Evolutionary conservation across 1,284 basidiomycete species (phyloP), one percentile per base, ranked within the genome.

Genomic region (Pseudozyma pruni): DNA sequence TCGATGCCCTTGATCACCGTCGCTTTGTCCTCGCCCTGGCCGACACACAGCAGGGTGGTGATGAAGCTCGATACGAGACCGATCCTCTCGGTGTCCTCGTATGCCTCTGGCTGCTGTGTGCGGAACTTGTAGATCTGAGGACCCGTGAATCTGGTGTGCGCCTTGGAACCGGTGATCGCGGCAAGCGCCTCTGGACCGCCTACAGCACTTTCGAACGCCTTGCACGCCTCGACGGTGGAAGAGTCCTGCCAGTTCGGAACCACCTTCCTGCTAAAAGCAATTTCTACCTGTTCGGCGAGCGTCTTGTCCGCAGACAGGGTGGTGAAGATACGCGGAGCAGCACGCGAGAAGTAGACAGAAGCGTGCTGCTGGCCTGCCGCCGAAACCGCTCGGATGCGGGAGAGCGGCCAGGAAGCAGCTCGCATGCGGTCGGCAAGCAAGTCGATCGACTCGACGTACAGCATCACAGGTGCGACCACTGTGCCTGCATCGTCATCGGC

Each of bases 191-290:
- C 88, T 0, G 89, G 83, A 6, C 91, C 91, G 37, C 91, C 91
- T 31, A 85, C 85, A 3, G 42, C 49, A 4, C 22, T 16, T 39
- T 73, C 90, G 35, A 94, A 84, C 47, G 86, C 86, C 44, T 84
- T 84, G 76, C 92, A 94, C 72, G 93, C 91, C 31, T 84, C 81
- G 0, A 87, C 88, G 0, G 92, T 94, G 0, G 91, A 92, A 0
- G 91, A 92, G 83, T 94, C 93, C 83, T 94, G 92, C 93, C 93
- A 94, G 79, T 94, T 94, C 14, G 92, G 92, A 1, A 90, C 88
- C 61, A 87, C 86, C 2, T 85, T 85, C 17, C 89, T 84, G 4
- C 91, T 90, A 82, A 94, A 93, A 0, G 91, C 63, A 1, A 75
- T 74, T 0, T 88, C 87, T 2, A 86, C 73, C 62, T 86, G 85